Evolutionary conservation across 208 protist genomes (phyloP).

Genomic region (Phytomonas sp.): DNA sequence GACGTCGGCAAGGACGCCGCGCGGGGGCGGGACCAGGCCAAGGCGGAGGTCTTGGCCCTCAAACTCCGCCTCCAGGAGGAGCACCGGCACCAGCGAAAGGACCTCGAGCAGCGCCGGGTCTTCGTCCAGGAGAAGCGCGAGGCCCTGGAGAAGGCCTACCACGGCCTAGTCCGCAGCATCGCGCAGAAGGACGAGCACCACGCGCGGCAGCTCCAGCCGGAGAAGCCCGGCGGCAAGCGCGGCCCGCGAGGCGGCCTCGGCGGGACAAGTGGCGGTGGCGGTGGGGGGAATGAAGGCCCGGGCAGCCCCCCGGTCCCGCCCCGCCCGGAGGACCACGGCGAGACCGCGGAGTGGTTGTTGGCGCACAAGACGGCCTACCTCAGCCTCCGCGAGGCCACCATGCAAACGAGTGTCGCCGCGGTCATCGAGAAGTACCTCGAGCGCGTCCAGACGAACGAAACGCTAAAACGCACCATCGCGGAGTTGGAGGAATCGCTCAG

Average conservation of each 20-base stretch:
- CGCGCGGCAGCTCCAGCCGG: slow-evolving; percentile 14
- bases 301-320: slow-evolving; percentile 10
- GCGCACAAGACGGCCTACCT: slow-evolving; percentile 83
- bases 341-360: slow-evolving; percentile 46
- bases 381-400: slow-evolving; percentile 89
- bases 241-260: slow-evolving; percentile 10
- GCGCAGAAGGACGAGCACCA: slow-evolving; percentile 68
- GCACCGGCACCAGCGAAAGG: slow-evolving; percentile 64
- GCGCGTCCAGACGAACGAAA: slow-evolving; percentile 70
- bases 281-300: slow-evolving; percentile 8
- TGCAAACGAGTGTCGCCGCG: slow-evolving; percentile 61
- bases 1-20: slow-evolving; percentile 79
- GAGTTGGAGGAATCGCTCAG: slow-evolving; percentile 60
- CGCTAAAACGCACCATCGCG: slow-evolving; percentile 50
- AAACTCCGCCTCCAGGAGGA: slow-evolving; percentile 65
- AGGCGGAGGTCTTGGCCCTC: slow-evolving; percentile 67
- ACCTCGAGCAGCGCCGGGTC: slow-evolving; percentile 73
- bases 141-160: slow-evolving; percentile 50
- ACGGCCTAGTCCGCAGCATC: slow-evolving; percentile 53
- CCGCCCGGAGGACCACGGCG: slow-evolving; percentile 14
- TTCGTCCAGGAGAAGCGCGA: slow-evolving; percentile 78
- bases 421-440: slow-evolving; percentile 85
- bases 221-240: slow-evolving; percentile 8
- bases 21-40: slow-evolving; percentile 74
- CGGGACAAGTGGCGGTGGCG: slow-evolving; percentile 18